phyloP scores from a whole-genome alignment of 768 basidiomycete genomes.

The Mycena venus region DNA sequence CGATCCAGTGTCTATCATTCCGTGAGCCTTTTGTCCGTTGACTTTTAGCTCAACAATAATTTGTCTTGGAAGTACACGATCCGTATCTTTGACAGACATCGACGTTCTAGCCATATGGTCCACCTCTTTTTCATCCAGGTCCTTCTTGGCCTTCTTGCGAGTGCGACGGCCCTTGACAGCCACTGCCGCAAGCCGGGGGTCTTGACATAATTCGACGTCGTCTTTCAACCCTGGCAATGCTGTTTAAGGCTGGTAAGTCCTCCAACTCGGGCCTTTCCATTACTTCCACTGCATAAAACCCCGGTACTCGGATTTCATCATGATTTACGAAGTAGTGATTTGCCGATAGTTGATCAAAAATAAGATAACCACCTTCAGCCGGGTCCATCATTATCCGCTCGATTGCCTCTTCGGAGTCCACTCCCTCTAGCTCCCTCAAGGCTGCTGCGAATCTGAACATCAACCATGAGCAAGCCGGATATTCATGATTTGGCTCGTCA shows the following conservation, averaged over 20 bases:
- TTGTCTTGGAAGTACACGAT: background rate
- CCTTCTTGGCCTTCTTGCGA: no score
- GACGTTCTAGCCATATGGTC: slow-evolving; percentile 3
- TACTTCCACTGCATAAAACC: background rate
- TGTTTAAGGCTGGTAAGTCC: no score
- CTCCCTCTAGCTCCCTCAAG: background rate
- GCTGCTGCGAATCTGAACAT: background rate
- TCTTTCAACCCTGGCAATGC: no score
- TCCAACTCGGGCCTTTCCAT: no score
- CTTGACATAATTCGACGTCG: background rate
- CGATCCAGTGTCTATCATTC: slow-evolving; percentile 28
- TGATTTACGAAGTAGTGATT: slow-evolving; percentile 11
- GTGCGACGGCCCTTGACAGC: background rate
- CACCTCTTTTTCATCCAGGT: background rate
- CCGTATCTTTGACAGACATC: background rate
- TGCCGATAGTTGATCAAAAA: slow-evolving; percentile 7
- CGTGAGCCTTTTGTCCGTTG: background rate
- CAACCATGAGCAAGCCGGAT: slow-evolving; percentile 11
- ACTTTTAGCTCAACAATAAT: background rate
- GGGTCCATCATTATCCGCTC: background rate
- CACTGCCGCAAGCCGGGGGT: no score
- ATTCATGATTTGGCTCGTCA: slow-evolving; percentile 1
- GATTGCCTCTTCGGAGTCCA: background rate
- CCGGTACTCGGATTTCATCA: background rate
- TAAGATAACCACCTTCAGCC: background rate